Evolutionary conservation across 331 rosid genomes (phyloP), one percentile per base, ranked within the genome.

Genomic region (Pyracantha coccinea): DNA sequence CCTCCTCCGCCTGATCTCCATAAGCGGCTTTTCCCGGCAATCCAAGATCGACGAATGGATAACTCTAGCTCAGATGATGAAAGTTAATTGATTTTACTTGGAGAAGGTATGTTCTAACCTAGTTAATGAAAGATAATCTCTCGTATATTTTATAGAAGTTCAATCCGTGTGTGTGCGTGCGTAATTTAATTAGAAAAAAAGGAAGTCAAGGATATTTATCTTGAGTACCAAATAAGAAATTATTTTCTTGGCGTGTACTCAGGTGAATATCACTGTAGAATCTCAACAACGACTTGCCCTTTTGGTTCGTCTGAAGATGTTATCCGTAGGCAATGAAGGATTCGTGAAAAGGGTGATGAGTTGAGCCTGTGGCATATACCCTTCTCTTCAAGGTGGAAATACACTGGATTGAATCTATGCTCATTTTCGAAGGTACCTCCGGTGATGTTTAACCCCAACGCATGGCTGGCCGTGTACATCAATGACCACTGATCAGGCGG

Each of bases 11-110:
- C 88, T 31, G 86, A 86, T 78, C 38, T 86, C 66, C 90, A 84
- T 63, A 85, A 85, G 66, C 76, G 71, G 58, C 85, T 90, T 57
- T 85, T 86, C 68, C 96, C 93, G 1, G 94, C 87, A 47, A 84
- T 88, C 14, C 35, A 74, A 65, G 96, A 88, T 74, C 85, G 90
- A 69, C 78, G 92, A 66, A 29, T 74, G 23, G 91, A 87, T 66
- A 75, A 79, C 69, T 83, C 86, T 76, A 92, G 99, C 82, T 92
- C 99, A 69, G 98, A 95, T 68, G 99, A 92, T 14, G 98, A 90
- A 21, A 84, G 88, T 61, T 85, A 87, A 52, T 91, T 88, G 88
- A 68, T 85, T 81, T 77, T 58, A 72, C 75, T 71, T 83, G 64
- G 66, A 78, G 73, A 61, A 75, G 84, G 72, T 89, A 72, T n/a